Base-by-base conservation (phyloP, 208 protist genomes). In the Wallacemonas sp. region DNA sequence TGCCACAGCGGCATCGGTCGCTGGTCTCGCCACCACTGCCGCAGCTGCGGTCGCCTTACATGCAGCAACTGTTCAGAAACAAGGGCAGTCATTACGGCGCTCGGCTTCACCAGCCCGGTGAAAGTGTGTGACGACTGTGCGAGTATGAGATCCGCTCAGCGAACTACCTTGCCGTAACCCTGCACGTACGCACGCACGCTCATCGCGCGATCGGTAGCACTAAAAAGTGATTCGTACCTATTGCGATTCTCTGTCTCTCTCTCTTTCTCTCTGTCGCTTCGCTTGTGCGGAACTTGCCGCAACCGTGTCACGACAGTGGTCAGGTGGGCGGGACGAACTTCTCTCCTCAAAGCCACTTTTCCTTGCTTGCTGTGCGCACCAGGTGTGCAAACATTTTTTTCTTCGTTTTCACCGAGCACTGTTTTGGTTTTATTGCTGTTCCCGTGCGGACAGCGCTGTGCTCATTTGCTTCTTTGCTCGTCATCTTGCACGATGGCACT, bases 91-190 rank as follows among this genome's bases (percentile, higher is more conserved):
- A 85, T 95, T 58, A 55, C 73, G 6, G 61, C 73, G 4, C 34
- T 95, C 2, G 90, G 90, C n/a, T 93, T 81, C 66, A 74, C 68
- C 21, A 53, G 15, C 15, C 66, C 83, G 1, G 81, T 85, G 46
- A 92, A 89, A 27, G 77, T 95, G n/a, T 95, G 90, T 59, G 79
- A 83, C 44, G 84, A 93, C 34, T 95, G 90, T 71, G 79, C 71
- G 22, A 61, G 69, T 1, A 63, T 76, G 58, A 22, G 42, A 30
- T 30, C 57, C 8, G 42, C 57, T 22, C 42, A 37, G 36, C 6
- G 36, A 24, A 74, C 37, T 46, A 10, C 55, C n/a, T 3, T 68
- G 38, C 44, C 26, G 10, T 58, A n/a, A n/a, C n/a, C n/a, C n/a
- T n/a, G n/a, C n/a, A n/a, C n/a, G n/a, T n/a, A n/a, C n/a, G n/a